These are phyloP conservation scores for Pichia sp. DNA, from an alignment of 1,139 yeast genomes.

Conservation along the genomic window DNA sequence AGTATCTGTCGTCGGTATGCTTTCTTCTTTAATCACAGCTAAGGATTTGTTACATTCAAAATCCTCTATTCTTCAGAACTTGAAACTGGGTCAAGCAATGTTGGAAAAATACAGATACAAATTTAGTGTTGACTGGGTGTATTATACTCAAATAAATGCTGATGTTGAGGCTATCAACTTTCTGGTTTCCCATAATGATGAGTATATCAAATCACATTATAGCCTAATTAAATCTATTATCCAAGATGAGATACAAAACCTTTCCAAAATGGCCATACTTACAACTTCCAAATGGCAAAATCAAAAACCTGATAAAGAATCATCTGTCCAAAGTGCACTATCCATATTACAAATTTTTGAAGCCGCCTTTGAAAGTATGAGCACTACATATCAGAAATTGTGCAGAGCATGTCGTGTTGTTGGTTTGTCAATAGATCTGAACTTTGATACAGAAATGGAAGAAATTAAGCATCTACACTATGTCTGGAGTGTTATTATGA, in stretches of 20 bases:
- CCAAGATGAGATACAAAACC: conserved; percentile 10
- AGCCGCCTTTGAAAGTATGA: conserved; percentile 28
- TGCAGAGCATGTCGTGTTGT: conserved; percentile 43
- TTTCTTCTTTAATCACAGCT: conserved; percentile 36
- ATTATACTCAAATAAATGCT: conserved; percentile 60
- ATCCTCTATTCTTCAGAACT: conserved; percentile 20
- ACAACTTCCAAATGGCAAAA: conserved; percentile 42
- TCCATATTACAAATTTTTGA: conserved; percentile 45
- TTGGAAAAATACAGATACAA: conserved; percentile 46
- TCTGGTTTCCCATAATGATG: conserved; percentile 41
- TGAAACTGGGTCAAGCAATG: conserved; percentile 46
- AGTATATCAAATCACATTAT: conserved; percentile 32
- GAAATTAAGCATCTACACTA: conserved; percentile 59
- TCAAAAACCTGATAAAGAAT: conserved; percentile 43
- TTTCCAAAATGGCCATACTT: not conserved
- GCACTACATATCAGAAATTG: conserved; percentile 33
- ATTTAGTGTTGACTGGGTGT: conserved; percentile 57
- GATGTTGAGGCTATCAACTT: conserved; percentile 44
- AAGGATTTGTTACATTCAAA: not conserved
- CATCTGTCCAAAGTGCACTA: conserved; percentile 53
- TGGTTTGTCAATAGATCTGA: conserved; percentile 36
- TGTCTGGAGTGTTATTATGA: conserved; percentile 67
- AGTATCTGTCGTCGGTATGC: conserved; percentile 35
- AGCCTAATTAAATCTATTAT: conserved; percentile 33
- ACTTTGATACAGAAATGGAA: conserved; percentile 34